phyloP scores from a whole-genome alignment of 208 protist genomes.

The Trypanosoma scelopori region DNA sequence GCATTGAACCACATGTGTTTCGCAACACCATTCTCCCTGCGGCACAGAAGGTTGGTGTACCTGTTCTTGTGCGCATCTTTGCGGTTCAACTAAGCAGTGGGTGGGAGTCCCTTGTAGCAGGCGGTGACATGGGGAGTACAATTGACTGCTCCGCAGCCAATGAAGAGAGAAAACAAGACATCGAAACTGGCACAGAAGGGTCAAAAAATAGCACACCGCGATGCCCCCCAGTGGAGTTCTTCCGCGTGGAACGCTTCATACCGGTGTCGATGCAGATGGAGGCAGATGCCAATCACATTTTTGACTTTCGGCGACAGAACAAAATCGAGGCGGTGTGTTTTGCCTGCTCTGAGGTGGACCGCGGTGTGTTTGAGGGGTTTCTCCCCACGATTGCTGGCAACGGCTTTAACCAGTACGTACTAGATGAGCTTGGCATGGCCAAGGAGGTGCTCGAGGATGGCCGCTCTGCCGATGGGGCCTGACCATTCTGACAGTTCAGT shows the following conservation, averaged over 20 bases:
- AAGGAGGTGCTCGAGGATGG: conserved; percentile 54
- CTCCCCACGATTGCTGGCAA: conserved; percentile 48
- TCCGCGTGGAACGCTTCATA: conserved; percentile 86
- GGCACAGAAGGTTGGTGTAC: conserved; percentile 66
- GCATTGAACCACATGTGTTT: conserved; percentile 46
- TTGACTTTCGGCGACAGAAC: conserved; percentile 69
- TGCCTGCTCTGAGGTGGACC: conserved; percentile 74
- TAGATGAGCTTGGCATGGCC: conserved; percentile 82
- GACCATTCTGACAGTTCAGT: conserved; percentile 20
- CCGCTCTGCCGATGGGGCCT: conserved; percentile 44
- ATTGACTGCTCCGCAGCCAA: no score
- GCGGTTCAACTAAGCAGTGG: conserved; percentile 60
- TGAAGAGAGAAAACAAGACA: no score
- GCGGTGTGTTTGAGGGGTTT: conserved; percentile 54
- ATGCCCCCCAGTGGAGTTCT: conserved; percentile 55
- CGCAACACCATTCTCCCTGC: conserved; percentile 60
- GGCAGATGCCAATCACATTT: conserved; percentile 83
- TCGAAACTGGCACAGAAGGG: no score
- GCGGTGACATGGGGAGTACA: conserved; percentile 7
- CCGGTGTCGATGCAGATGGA: conserved; percentile 88
- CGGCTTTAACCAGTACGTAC: conserved; percentile 83
- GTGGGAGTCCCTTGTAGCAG: conserved; percentile 59
- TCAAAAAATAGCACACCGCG: conserved; percentile 7
- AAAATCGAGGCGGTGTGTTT: conserved; percentile 83
- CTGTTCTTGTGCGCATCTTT: conserved; percentile 80